phyloP scores from a whole-genome alignment of 306 rosid genomes.

The Fragaria iinumae region DNA sequence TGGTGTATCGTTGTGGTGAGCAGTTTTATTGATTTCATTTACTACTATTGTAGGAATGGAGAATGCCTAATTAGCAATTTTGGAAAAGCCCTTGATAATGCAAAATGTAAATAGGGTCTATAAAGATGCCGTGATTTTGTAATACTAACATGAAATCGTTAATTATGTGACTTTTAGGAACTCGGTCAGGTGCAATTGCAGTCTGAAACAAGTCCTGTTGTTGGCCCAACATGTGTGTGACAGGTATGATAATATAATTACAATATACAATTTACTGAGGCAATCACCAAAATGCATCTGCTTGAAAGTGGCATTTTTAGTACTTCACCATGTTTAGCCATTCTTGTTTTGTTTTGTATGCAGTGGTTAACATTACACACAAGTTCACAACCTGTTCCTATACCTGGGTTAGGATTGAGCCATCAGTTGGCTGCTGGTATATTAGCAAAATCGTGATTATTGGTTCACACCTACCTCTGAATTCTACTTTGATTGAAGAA shows the following conservation, averaged over 20 bases:
- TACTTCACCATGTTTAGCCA: neutral
- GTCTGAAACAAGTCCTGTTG: slow-evolving; percentile 46
- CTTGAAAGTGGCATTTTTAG: neutral
- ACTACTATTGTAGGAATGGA: neutral
- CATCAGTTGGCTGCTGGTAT: neutral
- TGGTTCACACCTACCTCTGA: neutral
- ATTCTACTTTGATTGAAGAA: neutral
- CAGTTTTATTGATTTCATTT: neutral
- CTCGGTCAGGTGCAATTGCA: slow-evolving; percentile 41
- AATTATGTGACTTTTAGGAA: slow-evolving; percentile 43
- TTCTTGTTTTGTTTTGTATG: neutral
- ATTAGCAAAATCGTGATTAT: neutral
- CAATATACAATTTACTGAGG: neutral
- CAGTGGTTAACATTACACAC: neutral
- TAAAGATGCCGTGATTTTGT: neutral
- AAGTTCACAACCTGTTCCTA: neutral
- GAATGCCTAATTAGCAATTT: neutral
- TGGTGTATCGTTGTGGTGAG: neutral
- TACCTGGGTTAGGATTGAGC: neutral
- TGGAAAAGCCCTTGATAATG: neutral
- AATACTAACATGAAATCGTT: neutral
- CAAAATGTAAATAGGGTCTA: slow-evolving; percentile 3
- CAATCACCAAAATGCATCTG: neutral
- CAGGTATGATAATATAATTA: slow-evolving; percentile 13
- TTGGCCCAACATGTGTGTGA: slow-evolving; percentile 40